Conservation (phyloP, 2,329 filamentous ascomycete genomes). For the Beauveria australis region DNA sequence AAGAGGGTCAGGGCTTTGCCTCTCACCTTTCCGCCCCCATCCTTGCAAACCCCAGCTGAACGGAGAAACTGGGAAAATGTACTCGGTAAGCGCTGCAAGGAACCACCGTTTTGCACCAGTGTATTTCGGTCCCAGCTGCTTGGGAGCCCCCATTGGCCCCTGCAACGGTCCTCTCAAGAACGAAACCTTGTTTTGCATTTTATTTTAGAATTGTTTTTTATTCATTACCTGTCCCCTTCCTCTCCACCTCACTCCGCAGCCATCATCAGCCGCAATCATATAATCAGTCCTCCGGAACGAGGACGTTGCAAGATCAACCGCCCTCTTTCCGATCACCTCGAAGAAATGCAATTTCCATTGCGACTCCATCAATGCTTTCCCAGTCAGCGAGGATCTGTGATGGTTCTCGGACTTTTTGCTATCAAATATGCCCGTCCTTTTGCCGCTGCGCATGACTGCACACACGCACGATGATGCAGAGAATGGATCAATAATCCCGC, state of each 20-base stretch:
- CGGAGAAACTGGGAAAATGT: background rate
- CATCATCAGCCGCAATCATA: background rate
- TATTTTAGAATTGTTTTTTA: background rate
- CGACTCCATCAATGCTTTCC: background rate
- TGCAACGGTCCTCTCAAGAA: conserved; percentile 3
- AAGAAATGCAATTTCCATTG: too few species aligned
- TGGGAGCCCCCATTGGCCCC: background rate
- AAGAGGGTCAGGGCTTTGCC: background rate
- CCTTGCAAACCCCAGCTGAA: conserved; percentile 2
- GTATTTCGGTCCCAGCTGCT: conserved; percentile 8
- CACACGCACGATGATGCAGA: background rate
- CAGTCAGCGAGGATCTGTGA: too few species aligned
- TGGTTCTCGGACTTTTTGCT: background rate
- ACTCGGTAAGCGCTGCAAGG: conserved; percentile 6
- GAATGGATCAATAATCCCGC: background rate
- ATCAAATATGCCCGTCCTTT: background rate
- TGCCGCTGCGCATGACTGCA: background rate
- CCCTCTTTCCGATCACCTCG: background rate
- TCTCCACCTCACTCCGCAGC: background rate
- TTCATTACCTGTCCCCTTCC: background rate
- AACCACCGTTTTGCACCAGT: conserved; percentile 6
- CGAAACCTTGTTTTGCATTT: background rate
- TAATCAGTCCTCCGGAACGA: background rate
- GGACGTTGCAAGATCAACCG: background rate
- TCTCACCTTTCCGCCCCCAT: conserved; percentile 3